A percentile compares a stretch with the other conserved stretches of the same genome.
Conservation (phyloP, 2,329 filamentous ascomycete genomes). For the Aspergillus candidus region DNA sequence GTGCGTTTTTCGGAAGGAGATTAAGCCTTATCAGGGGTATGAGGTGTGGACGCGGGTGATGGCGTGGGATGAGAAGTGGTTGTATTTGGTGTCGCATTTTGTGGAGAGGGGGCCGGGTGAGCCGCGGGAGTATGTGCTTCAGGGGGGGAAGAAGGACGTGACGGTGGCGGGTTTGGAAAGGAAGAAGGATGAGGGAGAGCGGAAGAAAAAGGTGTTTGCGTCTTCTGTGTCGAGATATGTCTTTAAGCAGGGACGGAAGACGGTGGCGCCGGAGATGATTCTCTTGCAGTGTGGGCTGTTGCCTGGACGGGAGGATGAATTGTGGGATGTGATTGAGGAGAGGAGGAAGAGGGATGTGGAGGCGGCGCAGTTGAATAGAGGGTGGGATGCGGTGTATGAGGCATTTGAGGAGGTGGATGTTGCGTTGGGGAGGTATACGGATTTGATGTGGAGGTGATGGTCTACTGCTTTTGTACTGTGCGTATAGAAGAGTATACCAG, state of each 20-base stretch:
- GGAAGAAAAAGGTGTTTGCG: slow-evolving; percentile 56
- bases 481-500: no score
- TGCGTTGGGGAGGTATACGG: slow-evolving; percentile 1
- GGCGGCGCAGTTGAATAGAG: slow-evolving; percentile 3
- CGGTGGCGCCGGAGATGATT: slow-evolving; percentile 61
- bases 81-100: slow-evolving; percentile 66
- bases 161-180: no score
- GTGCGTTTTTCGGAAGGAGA: slow-evolving; percentile 63
- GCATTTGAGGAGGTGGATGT: slow-evolving; percentile 5
- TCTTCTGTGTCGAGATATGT: slow-evolving; percentile 68
- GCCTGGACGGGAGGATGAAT: not conserved
- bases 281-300: slow-evolving; percentile 2
- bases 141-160: not conserved
- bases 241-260: slow-evolving; percentile 67
- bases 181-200: no score
- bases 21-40: slow-evolving; percentile 57
- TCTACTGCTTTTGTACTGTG: no score
- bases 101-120: slow-evolving; percentile 40
- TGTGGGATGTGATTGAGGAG: slow-evolving; percentile 1
- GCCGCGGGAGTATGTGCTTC: slow-evolving; percentile 13
- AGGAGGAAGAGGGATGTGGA: slow-evolving; percentile 2
- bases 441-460: slow-evolving; percentile 1
- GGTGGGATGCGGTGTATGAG: slow-evolving; percentile 5
- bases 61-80: slow-evolving; percentile 68
- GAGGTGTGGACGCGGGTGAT: slow-evolving; percentile 65